phyloP scores from a whole-genome alignment of 768 basidiomycete genomes.

The Sarcodon sp. region DNA sequence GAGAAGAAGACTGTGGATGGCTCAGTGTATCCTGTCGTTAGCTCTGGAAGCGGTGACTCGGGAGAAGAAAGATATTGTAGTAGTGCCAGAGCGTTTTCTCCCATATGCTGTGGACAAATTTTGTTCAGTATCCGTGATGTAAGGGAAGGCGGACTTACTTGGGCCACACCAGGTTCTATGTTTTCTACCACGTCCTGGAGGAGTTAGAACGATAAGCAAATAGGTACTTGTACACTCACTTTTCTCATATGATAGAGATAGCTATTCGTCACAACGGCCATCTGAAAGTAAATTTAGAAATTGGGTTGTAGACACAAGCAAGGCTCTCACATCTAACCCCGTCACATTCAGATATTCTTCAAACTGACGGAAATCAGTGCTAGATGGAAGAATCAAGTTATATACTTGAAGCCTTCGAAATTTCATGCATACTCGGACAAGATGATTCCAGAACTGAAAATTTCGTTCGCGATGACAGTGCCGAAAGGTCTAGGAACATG shows the following conservation, averaged over 20 bases:
- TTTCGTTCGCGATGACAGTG: conserved; percentile 80
- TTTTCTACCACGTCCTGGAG: conserved; percentile 66
- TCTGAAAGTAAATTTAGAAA: conserved; percentile 26
- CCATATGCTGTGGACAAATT: conserved; percentile 58
- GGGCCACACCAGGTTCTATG: conserved; percentile 71
- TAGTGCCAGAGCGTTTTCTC: conserved; percentile 73
- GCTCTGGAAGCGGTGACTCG: conserved; percentile 53
- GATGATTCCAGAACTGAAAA: conserved; percentile 85
- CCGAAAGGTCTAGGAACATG: conserved; percentile 82
- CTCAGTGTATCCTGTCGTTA: conserved; percentile 33
- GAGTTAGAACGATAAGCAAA: conserved; percentile 1
- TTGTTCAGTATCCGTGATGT: background rate
- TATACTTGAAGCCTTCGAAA: background rate
- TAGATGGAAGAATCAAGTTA: background rate
- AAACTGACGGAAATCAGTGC: conserved; percentile 91
- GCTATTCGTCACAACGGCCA: conserved; percentile 85
- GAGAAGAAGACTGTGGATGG: conserved; percentile 73
- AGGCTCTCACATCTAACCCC: conserved; percentile 65
- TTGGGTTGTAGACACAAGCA: background rate
- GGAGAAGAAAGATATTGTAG: conserved; percentile 60
- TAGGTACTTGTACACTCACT: conserved; percentile 20
- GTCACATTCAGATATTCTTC: conserved; percentile 83
- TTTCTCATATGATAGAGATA: conserved; percentile 93
- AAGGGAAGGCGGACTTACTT: conserved; percentile 15
- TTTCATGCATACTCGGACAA: conserved; percentile 62